Percentiles rank a stretch among this genome's conserved stretches.
Conservation (phyloP, 2,329 filamentous ascomycete species). For the Ophiostoma perfectum region DNA sequence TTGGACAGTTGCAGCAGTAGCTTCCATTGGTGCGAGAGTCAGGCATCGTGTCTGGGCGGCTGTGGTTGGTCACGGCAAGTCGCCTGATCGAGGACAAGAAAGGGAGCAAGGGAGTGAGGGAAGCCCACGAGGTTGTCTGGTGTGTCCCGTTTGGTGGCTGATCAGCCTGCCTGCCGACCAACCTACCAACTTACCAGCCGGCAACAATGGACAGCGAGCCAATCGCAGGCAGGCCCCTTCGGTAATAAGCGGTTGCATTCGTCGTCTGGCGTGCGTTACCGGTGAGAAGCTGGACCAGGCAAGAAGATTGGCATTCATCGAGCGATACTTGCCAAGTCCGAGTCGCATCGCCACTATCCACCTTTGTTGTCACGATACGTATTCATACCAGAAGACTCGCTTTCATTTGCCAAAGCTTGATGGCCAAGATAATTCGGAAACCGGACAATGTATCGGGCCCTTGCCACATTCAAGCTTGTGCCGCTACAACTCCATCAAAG, state of each 20-base stretch:
- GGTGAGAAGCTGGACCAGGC: constrained; percentile 2
- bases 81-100: not conserved
- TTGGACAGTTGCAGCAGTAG: no score
- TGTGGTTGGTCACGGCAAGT: not conserved
- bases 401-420: no score
- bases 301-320: not conserved
- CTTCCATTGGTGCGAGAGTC: not conserved
- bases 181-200: not conserved
- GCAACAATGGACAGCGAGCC: not conserved
- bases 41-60: not conserved
- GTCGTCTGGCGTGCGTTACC: not conserved
- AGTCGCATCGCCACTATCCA: no score
- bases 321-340: no score
- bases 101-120: not conserved
- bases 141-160: no score
- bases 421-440: not conserved
- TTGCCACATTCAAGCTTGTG: no score
- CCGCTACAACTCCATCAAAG: no score
- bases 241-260: constrained; percentile 5
- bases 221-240: not conserved
- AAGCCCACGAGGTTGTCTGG: no score
- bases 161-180: not conserved
- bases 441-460: not conserved
- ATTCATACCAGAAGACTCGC: no score
- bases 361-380: no score